Percentiles rank a stretch among this genome's conserved stretches.
These are phyloP conservation scores for Neoboletus subvelutipes DNA, from an alignment of 768 basidiomycete genomes.

Conservation along the genomic window DNA sequence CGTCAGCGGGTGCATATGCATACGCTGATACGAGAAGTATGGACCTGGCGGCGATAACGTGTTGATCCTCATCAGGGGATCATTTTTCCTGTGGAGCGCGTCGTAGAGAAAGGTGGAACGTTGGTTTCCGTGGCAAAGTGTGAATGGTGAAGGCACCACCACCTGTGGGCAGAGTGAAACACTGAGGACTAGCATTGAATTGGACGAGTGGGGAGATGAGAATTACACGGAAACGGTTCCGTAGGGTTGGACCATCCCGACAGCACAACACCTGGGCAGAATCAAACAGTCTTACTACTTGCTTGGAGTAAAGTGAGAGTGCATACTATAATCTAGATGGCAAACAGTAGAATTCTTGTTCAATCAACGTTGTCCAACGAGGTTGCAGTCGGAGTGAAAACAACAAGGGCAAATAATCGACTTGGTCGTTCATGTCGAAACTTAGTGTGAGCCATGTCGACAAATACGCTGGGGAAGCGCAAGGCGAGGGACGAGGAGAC, in stretches of 20 bases:
- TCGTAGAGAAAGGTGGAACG: neutral
- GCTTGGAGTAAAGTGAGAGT: neutral
- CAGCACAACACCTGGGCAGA: neutral
- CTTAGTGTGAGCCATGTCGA: neutral
- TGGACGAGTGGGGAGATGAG: neutral
- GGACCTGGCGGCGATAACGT: neutral
- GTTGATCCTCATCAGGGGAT: neutral
- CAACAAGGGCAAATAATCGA: constrained; percentile 13
- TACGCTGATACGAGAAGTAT: neutral
- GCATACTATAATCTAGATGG: neutral
- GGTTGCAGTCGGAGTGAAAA: too few relatives aligned
- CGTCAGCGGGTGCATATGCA: neutral
- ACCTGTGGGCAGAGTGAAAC: neutral
- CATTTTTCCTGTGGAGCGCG: neutral
- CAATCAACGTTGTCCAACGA: neutral
- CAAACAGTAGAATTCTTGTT: neutral
- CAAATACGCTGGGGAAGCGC: constrained; percentile 27
- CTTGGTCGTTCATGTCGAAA: neutral
- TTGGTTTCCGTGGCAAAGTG: neutral
- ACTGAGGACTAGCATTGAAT: neutral
- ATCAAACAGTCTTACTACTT: neutral
- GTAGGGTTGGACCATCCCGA: neutral
- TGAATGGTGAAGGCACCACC: neutral
- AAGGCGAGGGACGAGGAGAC: constrained; percentile 24
- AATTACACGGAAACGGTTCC: neutral